phyloP scores from a whole-genome alignment of 805 yeast species.

The Pichia eremophila region DNA sequence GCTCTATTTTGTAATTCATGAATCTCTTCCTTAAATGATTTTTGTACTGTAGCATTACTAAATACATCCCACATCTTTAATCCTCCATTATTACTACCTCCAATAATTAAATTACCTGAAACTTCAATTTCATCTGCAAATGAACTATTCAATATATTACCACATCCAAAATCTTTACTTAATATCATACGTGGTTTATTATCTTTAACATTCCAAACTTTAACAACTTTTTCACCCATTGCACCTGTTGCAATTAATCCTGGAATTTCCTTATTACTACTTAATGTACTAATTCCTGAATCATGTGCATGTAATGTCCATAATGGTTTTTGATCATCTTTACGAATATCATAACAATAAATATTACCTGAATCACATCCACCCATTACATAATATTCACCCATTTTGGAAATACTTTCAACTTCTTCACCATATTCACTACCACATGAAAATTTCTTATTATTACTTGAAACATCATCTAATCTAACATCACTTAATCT shows the following conservation, averaged over 20 bases:
- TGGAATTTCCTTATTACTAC: conserved; percentile 54
- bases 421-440: conserved; percentile 51
- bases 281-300: conserved; percentile 79
- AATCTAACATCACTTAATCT: conserved; percentile 83
- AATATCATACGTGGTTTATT: conserved; percentile 72
- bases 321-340: conserved; percentile 43
- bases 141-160: conserved; percentile 73
- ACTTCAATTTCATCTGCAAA: conserved; percentile 80
- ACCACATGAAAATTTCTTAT: conserved; percentile 58
- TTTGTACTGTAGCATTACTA: conserved; percentile 70
- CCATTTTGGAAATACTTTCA: conserved; percentile 71
- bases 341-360: conserved; percentile 79
- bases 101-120: conserved; percentile 75
- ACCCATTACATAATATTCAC: conserved; percentile 41
- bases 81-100: conserved; percentile 69
- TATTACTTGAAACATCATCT: conserved; percentile 47
- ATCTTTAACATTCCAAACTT: conserved; percentile 69
- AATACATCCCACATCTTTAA: conserved; percentile 91
- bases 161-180: conserved; percentile 87
- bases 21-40: conserved; percentile 53
- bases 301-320: conserved; percentile 99
- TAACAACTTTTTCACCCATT: conserved; percentile 78
- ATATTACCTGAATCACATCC: conserved; percentile 90
- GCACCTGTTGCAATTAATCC: conserved; percentile 82
- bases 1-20: conserved; percentile 46